Percentiles rank a stretch among this genome's conserved stretches.
These are phyloP conservation scores for Acarospora socialis DNA, from an alignment of 2,329 filamentous ascomycete species.

Conservation along the genomic window DNA sequence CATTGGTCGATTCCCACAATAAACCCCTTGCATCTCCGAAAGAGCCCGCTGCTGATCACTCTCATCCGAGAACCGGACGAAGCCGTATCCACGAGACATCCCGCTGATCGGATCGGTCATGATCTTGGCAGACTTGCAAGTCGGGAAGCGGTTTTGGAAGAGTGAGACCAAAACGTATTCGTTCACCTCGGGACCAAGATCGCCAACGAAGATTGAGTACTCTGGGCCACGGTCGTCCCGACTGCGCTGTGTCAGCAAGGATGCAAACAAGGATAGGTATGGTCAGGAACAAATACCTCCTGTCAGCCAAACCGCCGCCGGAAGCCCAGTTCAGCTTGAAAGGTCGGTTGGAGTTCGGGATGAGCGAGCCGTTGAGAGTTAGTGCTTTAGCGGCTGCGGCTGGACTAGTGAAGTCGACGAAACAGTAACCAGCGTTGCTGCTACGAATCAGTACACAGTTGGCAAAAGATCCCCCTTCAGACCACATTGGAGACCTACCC, in stretches of 20 bases:
- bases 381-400: constrained; percentile 85
- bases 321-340: constrained; percentile 99
- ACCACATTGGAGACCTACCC: constrained; percentile 45
- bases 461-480: constrained; percentile 19
- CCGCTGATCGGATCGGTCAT: constrained; percentile 98
- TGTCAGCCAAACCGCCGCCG: constrained; percentile 85
- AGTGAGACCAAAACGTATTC: constrained; percentile 95
- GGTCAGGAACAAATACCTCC: constrained; percentile 46
- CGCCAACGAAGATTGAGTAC: constrained; percentile 94
- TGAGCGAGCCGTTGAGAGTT: constrained; percentile 70
- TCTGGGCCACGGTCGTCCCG: constrained; percentile 94
- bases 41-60: constrained; percentile 90
- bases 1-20: constrained; percentile 98
- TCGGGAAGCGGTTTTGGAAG: constrained; percentile 90
- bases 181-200: constrained; percentile 95
- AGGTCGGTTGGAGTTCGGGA: constrained; percentile 84
- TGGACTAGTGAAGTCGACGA: constrained; percentile 76
- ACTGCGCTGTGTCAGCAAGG: constrained; percentile 17
- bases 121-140: constrained; percentile 98
- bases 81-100: constrained; percentile 94
- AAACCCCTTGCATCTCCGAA: constrained; percentile 97
- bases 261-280: neutral
- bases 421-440: constrained; percentile 96
- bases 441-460: constrained; percentile 29
- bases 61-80: constrained; percentile 93